A percentile compares a stretch with the other conserved stretches of the same genome.
phyloP scores from a whole-genome alignment of 345 rosid genomes.

The Cochlearia excelsa region DNA sequence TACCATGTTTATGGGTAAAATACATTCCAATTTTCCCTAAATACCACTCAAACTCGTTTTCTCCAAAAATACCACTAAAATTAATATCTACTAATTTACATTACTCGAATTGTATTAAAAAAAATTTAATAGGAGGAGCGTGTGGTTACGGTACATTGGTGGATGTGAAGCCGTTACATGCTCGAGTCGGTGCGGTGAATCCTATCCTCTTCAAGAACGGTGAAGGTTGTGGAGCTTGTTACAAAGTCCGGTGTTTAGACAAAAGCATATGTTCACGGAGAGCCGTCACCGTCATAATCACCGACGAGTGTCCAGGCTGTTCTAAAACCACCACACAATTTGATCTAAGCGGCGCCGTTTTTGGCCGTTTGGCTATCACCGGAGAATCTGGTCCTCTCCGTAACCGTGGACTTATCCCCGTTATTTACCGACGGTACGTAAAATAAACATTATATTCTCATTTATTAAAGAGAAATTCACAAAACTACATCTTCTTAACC shows the following conservation, averaged over 20 bases:
- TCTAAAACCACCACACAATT: constrained; percentile 68
- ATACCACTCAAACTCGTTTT: too few relatives aligned
- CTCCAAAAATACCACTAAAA: too few relatives aligned
- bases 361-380: constrained; percentile 80
- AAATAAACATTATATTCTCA: too few relatives aligned
- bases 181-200: constrained; percentile 93
- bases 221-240: constrained; percentile 93
- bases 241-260: constrained; percentile 80
- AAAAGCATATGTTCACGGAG: constrained; percentile 72
- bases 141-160: constrained; percentile 93
- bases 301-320: constrained; percentile 91
- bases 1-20: too few relatives aligned
- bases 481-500: too few relatives aligned
- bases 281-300: constrained; percentile 83
- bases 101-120: not conserved
- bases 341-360: constrained; percentile 94
- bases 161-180: constrained; percentile 82
- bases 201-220: constrained; percentile 82
- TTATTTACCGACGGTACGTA: constrained; percentile 57
- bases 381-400: constrained; percentile 74
- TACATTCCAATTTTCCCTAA: too few relatives aligned
- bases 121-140: constrained; percentile 89
- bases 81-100: too few relatives aligned
- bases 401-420: constrained; percentile 76
- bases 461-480: too few relatives aligned